phyloP scores from a whole-genome alignment of 2,329 filamentous ascomycete genomes.

The Fusarium sp. region DNA sequence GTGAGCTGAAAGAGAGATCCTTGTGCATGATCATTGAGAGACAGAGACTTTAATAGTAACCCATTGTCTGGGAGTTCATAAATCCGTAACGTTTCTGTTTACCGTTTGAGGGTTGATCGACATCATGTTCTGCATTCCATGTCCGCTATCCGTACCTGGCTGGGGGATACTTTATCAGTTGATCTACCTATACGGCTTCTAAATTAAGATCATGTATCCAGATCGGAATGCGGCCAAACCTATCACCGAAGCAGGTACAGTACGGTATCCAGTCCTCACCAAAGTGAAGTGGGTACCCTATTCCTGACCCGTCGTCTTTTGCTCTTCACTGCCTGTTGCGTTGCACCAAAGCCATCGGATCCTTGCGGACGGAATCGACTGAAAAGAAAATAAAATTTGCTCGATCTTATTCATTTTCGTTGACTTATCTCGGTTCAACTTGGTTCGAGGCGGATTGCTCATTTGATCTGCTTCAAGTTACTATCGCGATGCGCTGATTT shows the following conservation, averaged over 20 bases:
- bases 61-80: neutral
- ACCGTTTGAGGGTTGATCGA: slow-evolving; percentile 13
- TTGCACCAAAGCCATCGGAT: slow-evolving; percentile 36
- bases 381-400: slow-evolving; percentile 1
- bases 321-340: slow-evolving; percentile 8
- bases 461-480: slow-evolving; percentile 2
- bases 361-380: slow-evolving; percentile 19
- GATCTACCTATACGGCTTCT: slow-evolving; percentile 1
- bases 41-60: neutral
- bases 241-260: slow-evolving; percentile 35
- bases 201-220: neutral
- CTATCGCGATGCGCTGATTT: slow-evolving; percentile 9
- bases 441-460: neutral
- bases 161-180: neutral
- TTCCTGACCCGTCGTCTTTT: slow-evolving; percentile 6
- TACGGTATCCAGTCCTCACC: slow-evolving; percentile 1
- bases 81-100: neutral
- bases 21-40: slow-evolving; percentile 22
- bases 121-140: slow-evolving; percentile 17
- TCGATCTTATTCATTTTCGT: neutral
- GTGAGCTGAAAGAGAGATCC: neutral
- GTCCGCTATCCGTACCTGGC: neutral
- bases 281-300: slow-evolving; percentile 4
- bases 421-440: neutral
- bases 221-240: slow-evolving; percentile 43